These are phyloP conservation scores for Inonotus obliquus DNA, from an alignment of 1,284 basidiomycete genomes.

Conservation along the genomic window DNA sequence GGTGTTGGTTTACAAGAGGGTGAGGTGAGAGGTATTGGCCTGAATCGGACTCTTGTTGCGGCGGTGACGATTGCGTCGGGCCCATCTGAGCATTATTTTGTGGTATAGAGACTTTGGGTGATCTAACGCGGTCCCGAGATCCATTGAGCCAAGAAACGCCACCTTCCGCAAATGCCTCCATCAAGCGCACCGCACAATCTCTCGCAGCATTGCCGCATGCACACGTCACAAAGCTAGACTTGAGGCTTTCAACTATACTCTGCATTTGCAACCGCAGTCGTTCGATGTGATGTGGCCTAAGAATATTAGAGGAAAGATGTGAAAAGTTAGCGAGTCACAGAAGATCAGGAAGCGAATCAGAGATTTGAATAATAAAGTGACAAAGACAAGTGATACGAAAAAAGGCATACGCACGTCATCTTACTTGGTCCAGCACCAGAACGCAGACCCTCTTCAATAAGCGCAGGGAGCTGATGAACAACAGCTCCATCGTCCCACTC, in stretches of 20 bases:
- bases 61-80: background rate
- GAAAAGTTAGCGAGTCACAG: constrained; percentile 18
- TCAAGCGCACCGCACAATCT: constrained; percentile 63
- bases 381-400: constrained; percentile 38
- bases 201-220: constrained; percentile 61
- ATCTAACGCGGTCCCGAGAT: background rate
- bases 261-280: constrained; percentile 62
- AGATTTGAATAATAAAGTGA: constrained; percentile 35
- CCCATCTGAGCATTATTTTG: background rate
- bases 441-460: constrained; percentile 42
- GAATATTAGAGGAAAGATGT: constrained; percentile 25
- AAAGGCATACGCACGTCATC: constrained; percentile 16
- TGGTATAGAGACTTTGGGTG: background rate
- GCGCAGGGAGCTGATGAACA: constrained; percentile 75
- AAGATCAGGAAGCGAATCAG: constrained; percentile 14
- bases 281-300: constrained; percentile 45
- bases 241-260: constrained; percentile 67
- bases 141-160: constrained; percentile 25
- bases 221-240: constrained; percentile 73
- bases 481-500: constrained; percentile 95
- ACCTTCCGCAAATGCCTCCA: constrained; percentile 59
- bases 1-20: too few species aligned
- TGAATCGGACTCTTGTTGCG: background rate
- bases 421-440: constrained; percentile 16
- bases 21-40: background rate